Conservation (phyloP, 495 filamentous ascomycete species). For the Penicillium silybi region DNA sequence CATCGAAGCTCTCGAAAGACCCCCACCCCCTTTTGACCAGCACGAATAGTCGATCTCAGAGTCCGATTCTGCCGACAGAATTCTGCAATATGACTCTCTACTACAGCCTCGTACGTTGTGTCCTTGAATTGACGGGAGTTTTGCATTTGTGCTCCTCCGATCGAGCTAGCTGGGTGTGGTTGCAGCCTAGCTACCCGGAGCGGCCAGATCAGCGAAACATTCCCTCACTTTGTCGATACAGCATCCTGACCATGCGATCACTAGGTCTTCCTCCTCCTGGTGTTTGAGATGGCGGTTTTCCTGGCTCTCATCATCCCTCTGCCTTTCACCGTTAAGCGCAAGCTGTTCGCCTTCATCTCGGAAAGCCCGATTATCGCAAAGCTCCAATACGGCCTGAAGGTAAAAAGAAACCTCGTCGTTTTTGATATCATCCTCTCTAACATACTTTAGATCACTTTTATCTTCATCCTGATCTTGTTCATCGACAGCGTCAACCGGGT, state of each 20-base stretch:
- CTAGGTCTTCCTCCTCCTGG: constrained; percentile 89
- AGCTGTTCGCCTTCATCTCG: constrained; percentile 89
- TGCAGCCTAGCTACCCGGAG: constrained; percentile 20
- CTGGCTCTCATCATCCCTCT: constrained; percentile 87
- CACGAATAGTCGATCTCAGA: constrained; percentile 10
- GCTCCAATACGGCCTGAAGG: constrained; percentile 76
- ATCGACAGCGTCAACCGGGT: constrained; percentile 98
- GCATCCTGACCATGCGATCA: neutral
- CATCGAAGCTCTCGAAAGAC: constrained; percentile 12
- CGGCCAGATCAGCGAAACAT: constrained; percentile 4
- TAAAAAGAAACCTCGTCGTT: constrained; percentile 15
- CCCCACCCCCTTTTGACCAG: constrained; percentile 18
- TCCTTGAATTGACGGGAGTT: neutral
- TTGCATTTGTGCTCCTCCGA: neutral
- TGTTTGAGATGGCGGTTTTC: constrained; percentile 92
- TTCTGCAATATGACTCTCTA: constrained; percentile 89
- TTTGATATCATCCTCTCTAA: constrained; percentile 1
- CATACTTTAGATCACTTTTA: constrained; percentile 80
- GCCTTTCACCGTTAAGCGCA: constrained; percentile 80
- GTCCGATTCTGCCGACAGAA: constrained; percentile 2
- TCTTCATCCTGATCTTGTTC: constrained; percentile 97
- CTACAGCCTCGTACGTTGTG: constrained; percentile 81
- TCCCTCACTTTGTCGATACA: constrained; percentile 1
- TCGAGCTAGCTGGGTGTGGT: constrained; percentile 1
- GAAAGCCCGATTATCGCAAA: constrained; percentile 81